phyloP scores from a whole-genome alignment of 371 early-diverging fungal genomes.

The Phascolomyces articulosus region DNA sequence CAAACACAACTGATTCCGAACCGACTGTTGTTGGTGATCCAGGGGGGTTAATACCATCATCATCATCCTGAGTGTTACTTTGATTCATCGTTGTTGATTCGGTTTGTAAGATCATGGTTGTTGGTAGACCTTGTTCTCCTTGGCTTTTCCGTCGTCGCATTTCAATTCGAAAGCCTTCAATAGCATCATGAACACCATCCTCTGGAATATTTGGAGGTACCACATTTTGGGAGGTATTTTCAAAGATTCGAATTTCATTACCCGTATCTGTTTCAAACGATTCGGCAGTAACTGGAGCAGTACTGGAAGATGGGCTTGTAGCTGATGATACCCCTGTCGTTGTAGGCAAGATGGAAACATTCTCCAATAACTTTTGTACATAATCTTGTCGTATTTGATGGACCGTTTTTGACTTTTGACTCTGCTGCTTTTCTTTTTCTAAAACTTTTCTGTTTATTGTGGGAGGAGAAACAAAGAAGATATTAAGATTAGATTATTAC shows the following conservation, averaged over 20 bases:
- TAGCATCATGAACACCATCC: conserved; percentile 34
- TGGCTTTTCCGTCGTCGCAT: conserved; percentile 11
- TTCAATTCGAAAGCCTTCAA: conserved; percentile 50
- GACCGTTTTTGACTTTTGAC: not conserved
- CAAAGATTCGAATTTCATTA: conserved; percentile 32
- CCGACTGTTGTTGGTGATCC: not conserved
- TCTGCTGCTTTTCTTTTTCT: conserved; percentile 22
- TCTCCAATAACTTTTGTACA: conserved; percentile 37
- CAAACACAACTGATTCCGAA: conserved; percentile 3
- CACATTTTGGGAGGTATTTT: conserved; percentile 15
- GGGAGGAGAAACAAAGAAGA: too few relatives aligned
- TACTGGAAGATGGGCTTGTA: not conserved
- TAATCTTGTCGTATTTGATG: conserved; percentile 35
- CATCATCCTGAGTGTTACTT: too few relatives aligned
- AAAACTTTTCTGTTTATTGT: conserved; percentile 39
- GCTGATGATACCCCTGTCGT: not conserved
- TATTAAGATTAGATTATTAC: too few relatives aligned
- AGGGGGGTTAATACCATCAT: not conserved
- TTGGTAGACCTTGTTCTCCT: conserved; percentile 25
- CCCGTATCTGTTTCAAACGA: not conserved
- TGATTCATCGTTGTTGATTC: too few relatives aligned
- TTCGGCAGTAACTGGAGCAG: not conserved
- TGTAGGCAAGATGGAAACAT: conserved; percentile 20
- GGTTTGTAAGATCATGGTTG: conserved; percentile 34
- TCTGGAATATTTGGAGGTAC: not conserved